Conservation (phyloP, 176 grass and related monocot genomes). For the Carex littledalei region DNA sequence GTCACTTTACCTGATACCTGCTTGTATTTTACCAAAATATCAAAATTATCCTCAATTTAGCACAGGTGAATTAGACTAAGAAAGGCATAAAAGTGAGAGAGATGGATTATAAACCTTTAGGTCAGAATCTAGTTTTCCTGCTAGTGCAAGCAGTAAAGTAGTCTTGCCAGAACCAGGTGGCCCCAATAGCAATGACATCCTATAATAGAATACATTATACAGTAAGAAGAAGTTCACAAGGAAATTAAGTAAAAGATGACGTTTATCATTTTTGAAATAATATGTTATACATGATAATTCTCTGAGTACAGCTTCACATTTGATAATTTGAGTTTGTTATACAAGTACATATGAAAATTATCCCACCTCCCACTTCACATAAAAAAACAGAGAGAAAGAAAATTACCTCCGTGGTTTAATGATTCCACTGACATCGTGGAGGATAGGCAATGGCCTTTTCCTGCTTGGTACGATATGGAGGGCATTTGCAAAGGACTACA, state of each 20-base stretch:
- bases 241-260: neutral
- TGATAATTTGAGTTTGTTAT: neutral
- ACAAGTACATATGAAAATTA: neutral
- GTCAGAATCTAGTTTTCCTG: constrained; percentile 70
- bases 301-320: neutral
- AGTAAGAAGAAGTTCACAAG: neutral
- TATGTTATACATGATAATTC: neutral
- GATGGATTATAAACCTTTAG: constrained; percentile 33
- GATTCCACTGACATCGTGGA: constrained; percentile 56
- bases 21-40: neutral
- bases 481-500: constrained; percentile 43
- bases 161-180: constrained; percentile 84
- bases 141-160: constrained; percentile 62
- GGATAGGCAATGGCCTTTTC: constrained; percentile 51
- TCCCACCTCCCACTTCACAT: neutral
- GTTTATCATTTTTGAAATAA: neutral
- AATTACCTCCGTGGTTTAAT: constrained; percentile 49
- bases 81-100: neutral
- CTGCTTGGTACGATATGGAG: constrained; percentile 48
- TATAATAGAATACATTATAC: constrained; percentile 11
- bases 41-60: neutral
- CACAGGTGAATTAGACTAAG: neutral
- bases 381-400: neutral
- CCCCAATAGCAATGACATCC: constrained; percentile 76
- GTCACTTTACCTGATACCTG: constrained; percentile 59